Evolutionary conservation across 192 early-diverging fungal genomes (phyloP), one percentile per base, ranked within the genome.

Genomic region (Dissophora ornata): DNA sequence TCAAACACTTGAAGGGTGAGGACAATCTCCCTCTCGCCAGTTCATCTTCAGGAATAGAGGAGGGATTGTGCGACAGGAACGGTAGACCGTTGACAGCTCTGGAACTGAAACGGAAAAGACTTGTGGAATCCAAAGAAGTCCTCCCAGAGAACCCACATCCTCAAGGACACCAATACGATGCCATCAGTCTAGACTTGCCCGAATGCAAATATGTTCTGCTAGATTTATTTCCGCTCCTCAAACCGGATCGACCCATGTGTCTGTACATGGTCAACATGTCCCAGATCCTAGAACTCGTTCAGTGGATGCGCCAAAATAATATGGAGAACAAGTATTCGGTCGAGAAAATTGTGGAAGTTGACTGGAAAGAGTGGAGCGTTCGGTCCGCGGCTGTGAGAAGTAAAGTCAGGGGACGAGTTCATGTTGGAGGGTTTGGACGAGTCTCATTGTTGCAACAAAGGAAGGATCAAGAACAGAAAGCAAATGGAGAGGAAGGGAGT

Each of bases 251-350:
- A 3, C 85, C 83, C 60, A 51, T 87, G 55, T 80, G 84, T 16
- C 80, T 84, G 15, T 87, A 87, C 56, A 70, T 87, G 34, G 84
- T 84, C 25, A 87, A 87, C 50, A 83, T 87, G 81, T 83, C 86
- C 2, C 86, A 87, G 44, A 79, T 87, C 18, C 61, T 87, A 12
- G 79, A 84, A 18, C 47, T 87, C 10, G 69, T 79, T 11, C 70
- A 82, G 25, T 53, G 69, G 51, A 60, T 87, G 30, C 57, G 73
- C 18, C 24, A 33, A 16, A 64, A 79, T 21, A 38, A 52, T 32
- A 6, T 58, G 4, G 79, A 68, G 0, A 30, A 40, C 24, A 16
- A 30, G 11, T 46, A 73, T 21, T 62, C 79, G 3, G 69, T 85
- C 47, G 86, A 87, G 4, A 61, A 59, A 2, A 75, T 80, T 28